These are phyloP conservation scores for Juglanconis oblonga DNA, from an alignment of 2,329 filamentous ascomycete species.

Conservation along the genomic window DNA sequence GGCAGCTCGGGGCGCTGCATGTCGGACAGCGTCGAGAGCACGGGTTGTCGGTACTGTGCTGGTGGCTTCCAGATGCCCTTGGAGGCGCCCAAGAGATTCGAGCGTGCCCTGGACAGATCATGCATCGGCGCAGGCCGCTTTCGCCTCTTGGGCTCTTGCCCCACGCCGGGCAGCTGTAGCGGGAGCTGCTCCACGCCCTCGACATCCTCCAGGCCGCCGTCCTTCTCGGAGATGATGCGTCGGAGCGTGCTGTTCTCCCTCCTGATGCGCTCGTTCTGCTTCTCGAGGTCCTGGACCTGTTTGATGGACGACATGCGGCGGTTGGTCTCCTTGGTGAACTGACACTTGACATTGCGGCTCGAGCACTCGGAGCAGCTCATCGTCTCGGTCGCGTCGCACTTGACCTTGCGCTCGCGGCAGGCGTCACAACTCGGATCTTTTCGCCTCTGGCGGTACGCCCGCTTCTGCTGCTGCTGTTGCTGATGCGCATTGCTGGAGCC, in stretches of 20 bases:
- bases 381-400: slow-evolving; percentile 95
- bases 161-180: slow-evolving; percentile 62
- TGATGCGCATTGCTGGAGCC: slow-evolving; percentile 26
- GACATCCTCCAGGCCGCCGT: slow-evolving; percentile 36
- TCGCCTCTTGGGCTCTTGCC: slow-evolving; percentile 62
- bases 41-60: slow-evolving; percentile 59
- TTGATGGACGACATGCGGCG: slow-evolving; percentile 99
- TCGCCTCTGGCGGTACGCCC: slow-evolving; percentile 88
- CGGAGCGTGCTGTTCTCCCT: slow-evolving; percentile 75
- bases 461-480: slow-evolving; percentile 70
- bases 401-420: slow-evolving; percentile 80
- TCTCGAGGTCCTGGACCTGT: slow-evolving; percentile 95
- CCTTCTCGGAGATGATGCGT: slow-evolving; percentile 56
- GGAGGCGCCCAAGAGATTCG: slow-evolving; percentile 70
- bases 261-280: slow-evolving; percentile 77
- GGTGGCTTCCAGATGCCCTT: slow-evolving; percentile 80
- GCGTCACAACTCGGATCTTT: slow-evolving; percentile 98
- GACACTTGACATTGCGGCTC: slow-evolving; percentile 93
- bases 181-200: slow-evolving; percentile 45
- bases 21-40: slow-evolving; percentile 43
- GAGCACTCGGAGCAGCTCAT: slow-evolving; percentile 96
- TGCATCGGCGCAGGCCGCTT: slow-evolving; percentile 59
- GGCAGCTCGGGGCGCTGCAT: slow-evolving; percentile 65
- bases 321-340: slow-evolving; percentile 99
- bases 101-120: slow-evolving; percentile 69